Conservation (phyloP, 805 yeast genomes). For the Starmerella vitae region DNA sequence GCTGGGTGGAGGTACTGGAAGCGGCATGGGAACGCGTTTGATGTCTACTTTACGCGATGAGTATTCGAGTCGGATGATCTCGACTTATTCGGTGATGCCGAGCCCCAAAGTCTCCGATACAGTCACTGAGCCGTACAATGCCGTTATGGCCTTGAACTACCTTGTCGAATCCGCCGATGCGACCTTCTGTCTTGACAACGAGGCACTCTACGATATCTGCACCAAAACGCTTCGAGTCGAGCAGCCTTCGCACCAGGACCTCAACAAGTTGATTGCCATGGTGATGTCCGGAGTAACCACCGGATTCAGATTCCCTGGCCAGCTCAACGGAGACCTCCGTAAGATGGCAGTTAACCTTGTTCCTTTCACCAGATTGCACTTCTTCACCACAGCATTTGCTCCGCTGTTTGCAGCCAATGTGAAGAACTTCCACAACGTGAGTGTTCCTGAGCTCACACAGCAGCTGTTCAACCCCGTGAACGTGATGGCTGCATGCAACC, state of each 20-base stretch:
- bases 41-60: conserved; percentile 82
- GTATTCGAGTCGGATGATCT: conserved; percentile 93
- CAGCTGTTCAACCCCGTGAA: conserved; percentile 87
- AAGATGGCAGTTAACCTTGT: conserved; percentile 88
- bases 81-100: conserved; percentile 91
- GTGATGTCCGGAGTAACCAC: conserved; percentile 97
- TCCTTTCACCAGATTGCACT: conserved; percentile 92
- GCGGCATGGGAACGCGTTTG: conserved; percentile 89
- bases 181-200: conserved; percentile 90
- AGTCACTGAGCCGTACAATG: conserved; percentile 90
- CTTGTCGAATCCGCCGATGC: conserved; percentile 84
- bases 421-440: conserved; percentile 68
- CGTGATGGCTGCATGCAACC: conserved; percentile 95
- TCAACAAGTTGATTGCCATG: conserved; percentile 71
- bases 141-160: conserved; percentile 84
- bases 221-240: conserved; percentile 67
- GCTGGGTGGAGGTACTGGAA: conserved; percentile 90
- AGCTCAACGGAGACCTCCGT: conserved; percentile 82
- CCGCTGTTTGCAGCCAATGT: conserved; percentile 77
- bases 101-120: conserved; percentile 87
- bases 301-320: conserved; percentile 89
- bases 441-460: conserved; percentile 88
- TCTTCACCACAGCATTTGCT: conserved; percentile 92
- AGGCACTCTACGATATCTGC: conserved; percentile 84
- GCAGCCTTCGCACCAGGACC: conserved; percentile 66